Percentiles rank a stretch among this genome's conserved stretches.
phyloP scores from a whole-genome alignment of 768 basidiomycete species.

The Calocera cornea region DNA sequence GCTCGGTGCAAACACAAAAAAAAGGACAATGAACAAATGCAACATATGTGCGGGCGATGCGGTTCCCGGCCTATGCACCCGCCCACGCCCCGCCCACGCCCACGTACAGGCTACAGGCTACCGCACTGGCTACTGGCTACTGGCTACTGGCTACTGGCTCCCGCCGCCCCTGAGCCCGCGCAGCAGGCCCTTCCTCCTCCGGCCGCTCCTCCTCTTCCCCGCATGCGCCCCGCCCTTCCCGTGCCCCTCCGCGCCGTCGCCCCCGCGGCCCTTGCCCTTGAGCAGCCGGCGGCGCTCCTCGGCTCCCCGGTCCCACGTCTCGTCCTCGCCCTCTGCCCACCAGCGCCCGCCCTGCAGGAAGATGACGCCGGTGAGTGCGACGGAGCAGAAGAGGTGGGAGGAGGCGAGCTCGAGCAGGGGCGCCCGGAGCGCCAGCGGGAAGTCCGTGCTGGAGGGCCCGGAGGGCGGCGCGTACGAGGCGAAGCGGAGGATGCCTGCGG shows the following conservation, averaged over 20 bases:
- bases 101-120: too few relatives aligned
- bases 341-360: constrained; percentile 70
- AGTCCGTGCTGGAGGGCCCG: constrained; percentile 31
- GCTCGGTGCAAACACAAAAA: too few relatives aligned
- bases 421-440: constrained; percentile 47
- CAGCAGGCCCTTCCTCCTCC: background rate
- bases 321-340: constrained; percentile 67
- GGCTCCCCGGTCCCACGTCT: constrained; percentile 1
- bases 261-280: background rate
- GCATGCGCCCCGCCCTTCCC: background rate
- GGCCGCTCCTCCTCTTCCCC: background rate
- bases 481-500: constrained; percentile 42
- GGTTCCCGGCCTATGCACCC: too few relatives aligned
- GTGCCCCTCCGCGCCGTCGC: background rate
- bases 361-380: constrained; percentile 75
- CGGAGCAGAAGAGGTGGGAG: constrained; percentile 72
- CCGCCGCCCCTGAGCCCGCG: background rate
- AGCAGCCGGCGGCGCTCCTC: background rate
- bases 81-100: too few relatives aligned
- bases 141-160: background rate
- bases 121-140: too few relatives aligned
- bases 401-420: constrained; percentile 70
- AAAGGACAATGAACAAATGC: too few relatives aligned
- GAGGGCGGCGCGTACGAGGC: constrained; percentile 8
- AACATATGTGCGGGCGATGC: too few relatives aligned